These are phyloP conservation scores for Golubevia pallescens DNA, from an alignment of 1,284 basidiomycete species.

Conservation along the genomic window DNA sequence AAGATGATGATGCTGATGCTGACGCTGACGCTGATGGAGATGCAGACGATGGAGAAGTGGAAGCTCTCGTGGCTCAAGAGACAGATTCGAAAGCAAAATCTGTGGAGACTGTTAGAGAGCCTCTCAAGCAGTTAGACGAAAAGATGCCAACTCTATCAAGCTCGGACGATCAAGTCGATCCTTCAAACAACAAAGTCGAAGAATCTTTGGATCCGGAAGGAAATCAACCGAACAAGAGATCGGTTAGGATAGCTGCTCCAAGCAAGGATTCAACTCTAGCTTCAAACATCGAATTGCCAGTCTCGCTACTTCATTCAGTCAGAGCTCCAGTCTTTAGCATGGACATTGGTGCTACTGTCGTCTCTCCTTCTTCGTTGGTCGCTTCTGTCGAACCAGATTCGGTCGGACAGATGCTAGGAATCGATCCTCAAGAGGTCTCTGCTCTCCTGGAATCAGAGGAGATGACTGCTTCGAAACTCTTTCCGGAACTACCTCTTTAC, in stretches of 20 bases:
- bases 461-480: constrained; percentile 24
- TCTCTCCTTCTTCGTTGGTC: constrained; percentile 44
- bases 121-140: constrained; percentile 15
- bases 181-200: constrained; percentile 17
- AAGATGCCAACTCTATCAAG: constrained; percentile 32
- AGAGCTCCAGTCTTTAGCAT: constrained; percentile 56
- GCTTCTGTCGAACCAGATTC: constrained; percentile 41
- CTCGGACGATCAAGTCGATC: constrained; percentile 21
- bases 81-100: constrained; percentile 19
- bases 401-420: constrained; percentile 36
- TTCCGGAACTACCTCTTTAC: constrained; percentile 69
- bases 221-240: constrained; percentile 44
- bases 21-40: constrained; percentile 18
- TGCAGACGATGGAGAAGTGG: constrained; percentile 25
- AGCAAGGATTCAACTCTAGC: constrained; percentile 42
- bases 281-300: constrained; percentile 29
- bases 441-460: constrained; percentile 31
- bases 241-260: constrained; percentile 18
- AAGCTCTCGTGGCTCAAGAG: constrained; percentile 23
- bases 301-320: constrained; percentile 40
- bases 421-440: constrained; percentile 28
- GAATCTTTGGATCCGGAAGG: constrained; percentile 25
- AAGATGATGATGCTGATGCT: constrained; percentile 29
- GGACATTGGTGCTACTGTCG: constrained; percentile 38
- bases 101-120: constrained; percentile 32